Evolutionary conservation across 148 eudicot genomes (phyloP).

Genomic region (Persicaria tinctoria): DNA sequence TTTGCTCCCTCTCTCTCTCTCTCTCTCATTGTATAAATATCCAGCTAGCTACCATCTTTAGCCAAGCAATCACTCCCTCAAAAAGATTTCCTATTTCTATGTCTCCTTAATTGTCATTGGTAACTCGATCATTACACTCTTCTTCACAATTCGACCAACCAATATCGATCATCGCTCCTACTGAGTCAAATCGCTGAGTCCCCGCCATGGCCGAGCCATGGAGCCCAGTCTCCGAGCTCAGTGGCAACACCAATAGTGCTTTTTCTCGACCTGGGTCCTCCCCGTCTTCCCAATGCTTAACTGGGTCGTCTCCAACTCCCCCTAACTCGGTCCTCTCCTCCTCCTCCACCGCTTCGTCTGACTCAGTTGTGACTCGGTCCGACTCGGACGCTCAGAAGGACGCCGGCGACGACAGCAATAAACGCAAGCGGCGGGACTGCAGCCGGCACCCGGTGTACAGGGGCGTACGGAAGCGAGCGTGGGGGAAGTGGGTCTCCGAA

Average conservation of each 20-base stretch:
- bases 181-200: not conserved
- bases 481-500: conserved; percentile 60
- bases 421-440: conserved; percentile 6
- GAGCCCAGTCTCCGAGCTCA: conserved; percentile 4
- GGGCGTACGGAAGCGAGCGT: conserved; percentile 39
- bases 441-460: conserved; percentile 28
- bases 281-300: not conserved
- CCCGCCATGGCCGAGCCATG: conserved; percentile 8
- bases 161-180: too few relatives aligned
- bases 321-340: not conserved
- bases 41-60: conserved; percentile 3
- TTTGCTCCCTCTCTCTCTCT: not conserved
- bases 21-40: not conserved
- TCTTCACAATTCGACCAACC: too few relatives aligned
- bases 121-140: too few relatives aligned
- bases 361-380: not conserved
- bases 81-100: not conserved
- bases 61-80: conserved; percentile 8
- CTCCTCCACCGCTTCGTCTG: not conserved
- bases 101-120: not conserved
- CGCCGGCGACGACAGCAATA: not conserved
- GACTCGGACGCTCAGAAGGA: not conserved
- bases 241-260: not conserved
- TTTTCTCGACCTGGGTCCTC: conserved; percentile 6
- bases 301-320: not conserved